A percentile compares a stretch with the other conserved stretches of the same genome.
phyloP scores from a whole-genome alignment of 495 filamentous ascomycete genomes.

The Penicillium angulare region DNA sequence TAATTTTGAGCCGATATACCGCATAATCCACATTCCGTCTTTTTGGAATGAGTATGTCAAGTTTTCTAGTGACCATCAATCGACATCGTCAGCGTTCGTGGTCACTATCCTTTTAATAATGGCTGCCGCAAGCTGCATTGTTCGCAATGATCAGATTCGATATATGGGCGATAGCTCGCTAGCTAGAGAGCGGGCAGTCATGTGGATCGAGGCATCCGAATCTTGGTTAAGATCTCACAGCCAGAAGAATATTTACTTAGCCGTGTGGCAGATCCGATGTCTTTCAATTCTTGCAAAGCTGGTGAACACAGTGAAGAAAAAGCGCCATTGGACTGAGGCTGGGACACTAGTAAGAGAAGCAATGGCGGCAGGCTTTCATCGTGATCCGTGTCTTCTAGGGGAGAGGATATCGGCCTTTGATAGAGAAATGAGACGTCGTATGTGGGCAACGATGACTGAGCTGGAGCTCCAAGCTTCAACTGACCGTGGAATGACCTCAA shows the following conservation, averaged over 20 bases:
- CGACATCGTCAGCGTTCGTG: constrained; percentile 20
- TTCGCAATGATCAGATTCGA: constrained; percentile 33
- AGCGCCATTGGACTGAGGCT: constrained; percentile 50
- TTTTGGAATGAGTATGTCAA: constrained; percentile 48
- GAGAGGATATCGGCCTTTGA: constrained; percentile 35
- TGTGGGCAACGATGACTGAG: constrained; percentile 59
- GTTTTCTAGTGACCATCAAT: constrained; percentile 37
- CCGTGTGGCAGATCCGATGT: constrained; percentile 51
- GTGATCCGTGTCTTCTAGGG: constrained; percentile 46
- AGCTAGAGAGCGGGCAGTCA: constrained; percentile 31
- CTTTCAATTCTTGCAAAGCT: constrained; percentile 48
- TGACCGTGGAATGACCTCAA: constrained; percentile 53
- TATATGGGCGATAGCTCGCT: constrained; percentile 39
- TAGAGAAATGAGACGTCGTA: constrained; percentile 50
- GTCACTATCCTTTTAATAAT: constrained; percentile 38
- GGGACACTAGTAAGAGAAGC: constrained; percentile 48
- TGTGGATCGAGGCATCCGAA: constrained; percentile 37
- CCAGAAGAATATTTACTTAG: constrained; percentile 42
- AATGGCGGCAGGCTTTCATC: constrained; percentile 55
- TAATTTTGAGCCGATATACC: constrained; percentile 45
- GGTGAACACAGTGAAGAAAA: constrained; percentile 48
- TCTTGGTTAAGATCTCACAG: constrained; percentile 35
- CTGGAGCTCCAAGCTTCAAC: constrained; percentile 50
- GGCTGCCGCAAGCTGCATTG: constrained; percentile 28
- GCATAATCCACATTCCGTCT: constrained; percentile 51